Percentiles rank a stretch among this genome's conserved stretches.
Evolutionary conservation across 2,329 filamentous ascomycete species (phyloP).

Genomic region (Fusarium sp.): DNA sequence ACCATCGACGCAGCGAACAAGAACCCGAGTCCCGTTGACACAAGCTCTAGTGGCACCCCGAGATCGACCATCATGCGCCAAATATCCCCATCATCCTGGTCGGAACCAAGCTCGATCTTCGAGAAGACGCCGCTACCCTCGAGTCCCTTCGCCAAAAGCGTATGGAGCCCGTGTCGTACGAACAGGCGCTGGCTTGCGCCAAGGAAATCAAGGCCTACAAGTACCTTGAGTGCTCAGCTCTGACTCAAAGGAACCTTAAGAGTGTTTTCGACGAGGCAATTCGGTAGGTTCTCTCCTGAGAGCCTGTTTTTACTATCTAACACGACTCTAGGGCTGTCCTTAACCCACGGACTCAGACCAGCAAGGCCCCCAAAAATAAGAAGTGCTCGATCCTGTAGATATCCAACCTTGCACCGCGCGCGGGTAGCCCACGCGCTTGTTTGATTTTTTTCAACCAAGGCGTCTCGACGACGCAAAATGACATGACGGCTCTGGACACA

Average conservation of each 20-base stretch:
- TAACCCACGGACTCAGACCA: slow-evolving; percentile 66
- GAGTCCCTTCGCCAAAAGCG: slow-evolving; percentile 87
- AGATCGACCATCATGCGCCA: slow-evolving; percentile 96
- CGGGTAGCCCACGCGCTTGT: slow-evolving; percentile 9
- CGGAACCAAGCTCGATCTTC: slow-evolving; percentile 93
- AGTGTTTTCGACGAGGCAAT: slow-evolving; percentile 99
- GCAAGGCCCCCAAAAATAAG: slow-evolving; percentile 65
- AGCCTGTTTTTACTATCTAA: background rate
- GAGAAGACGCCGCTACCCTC: slow-evolving; percentile 83
- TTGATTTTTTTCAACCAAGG: slow-evolving; percentile 36
- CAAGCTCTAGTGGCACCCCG: slow-evolving; percentile 81
- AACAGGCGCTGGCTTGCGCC: slow-evolving; percentile 85
- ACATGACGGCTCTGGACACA: slow-evolving; percentile 40
- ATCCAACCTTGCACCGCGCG: slow-evolving; percentile 15
- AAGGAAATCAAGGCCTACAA: slow-evolving; percentile 97
- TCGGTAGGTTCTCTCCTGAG: slow-evolving; percentile 66
- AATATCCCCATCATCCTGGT: slow-evolving; percentile 96
- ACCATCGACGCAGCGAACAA: background rate
- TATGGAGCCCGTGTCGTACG: slow-evolving; percentile 96
- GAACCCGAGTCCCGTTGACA: slow-evolving; percentile 16
- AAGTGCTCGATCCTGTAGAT: slow-evolving; percentile 75
- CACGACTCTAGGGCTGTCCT: slow-evolving; percentile 68
- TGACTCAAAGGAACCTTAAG: slow-evolving; percentile 97
- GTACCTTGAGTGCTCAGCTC: slow-evolving; percentile 96
- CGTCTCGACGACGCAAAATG: slow-evolving; percentile 40